phyloP scores from a whole-genome alignment of 2,329 filamentous ascomycete genomes.

The Aspergillus pseudotamarii region DNA sequence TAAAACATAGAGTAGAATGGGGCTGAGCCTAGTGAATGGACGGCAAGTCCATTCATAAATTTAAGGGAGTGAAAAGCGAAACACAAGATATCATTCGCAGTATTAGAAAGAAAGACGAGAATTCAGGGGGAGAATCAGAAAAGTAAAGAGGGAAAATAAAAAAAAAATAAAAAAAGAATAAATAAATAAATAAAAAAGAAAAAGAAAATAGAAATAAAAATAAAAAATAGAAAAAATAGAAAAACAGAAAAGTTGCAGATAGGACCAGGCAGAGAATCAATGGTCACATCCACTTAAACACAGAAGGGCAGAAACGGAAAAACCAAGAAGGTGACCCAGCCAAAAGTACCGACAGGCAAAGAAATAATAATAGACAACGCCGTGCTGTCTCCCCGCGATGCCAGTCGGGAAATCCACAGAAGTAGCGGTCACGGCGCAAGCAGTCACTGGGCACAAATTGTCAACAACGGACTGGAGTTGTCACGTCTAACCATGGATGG shows the following conservation, averaged over 20 bases:
- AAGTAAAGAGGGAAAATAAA: constrained; percentile 7
- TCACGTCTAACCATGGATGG: constrained; percentile 16
- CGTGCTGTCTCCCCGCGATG: constrained; percentile 9
- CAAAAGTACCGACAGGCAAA: constrained; percentile 5
- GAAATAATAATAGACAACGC: constrained; percentile 2
- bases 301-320: neutral
- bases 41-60: constrained; percentile 1
- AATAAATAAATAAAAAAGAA: constrained; percentile 1
- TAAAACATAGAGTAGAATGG: constrained; percentile 9
- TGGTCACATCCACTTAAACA: constrained; percentile 1
- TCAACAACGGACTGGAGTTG: constrained; percentile 4
- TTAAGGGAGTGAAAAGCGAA: constrained; percentile 6
- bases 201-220: neutral
- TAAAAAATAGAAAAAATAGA: neutral
- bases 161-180: neutral
- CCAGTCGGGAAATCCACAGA: constrained; percentile 9
- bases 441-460: constrained; percentile 9
- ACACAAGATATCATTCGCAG: neutral
- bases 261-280: constrained; percentile 2
- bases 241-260: neutral
- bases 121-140: constrained; percentile 16
- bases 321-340: neutral
- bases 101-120: neutral
- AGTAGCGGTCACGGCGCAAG: constrained; percentile 24
- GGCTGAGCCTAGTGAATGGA: constrained; percentile 1